Conservation (phyloP, 1,284 basidiomycete species). For the Pisolithus thermaeus region DNA sequence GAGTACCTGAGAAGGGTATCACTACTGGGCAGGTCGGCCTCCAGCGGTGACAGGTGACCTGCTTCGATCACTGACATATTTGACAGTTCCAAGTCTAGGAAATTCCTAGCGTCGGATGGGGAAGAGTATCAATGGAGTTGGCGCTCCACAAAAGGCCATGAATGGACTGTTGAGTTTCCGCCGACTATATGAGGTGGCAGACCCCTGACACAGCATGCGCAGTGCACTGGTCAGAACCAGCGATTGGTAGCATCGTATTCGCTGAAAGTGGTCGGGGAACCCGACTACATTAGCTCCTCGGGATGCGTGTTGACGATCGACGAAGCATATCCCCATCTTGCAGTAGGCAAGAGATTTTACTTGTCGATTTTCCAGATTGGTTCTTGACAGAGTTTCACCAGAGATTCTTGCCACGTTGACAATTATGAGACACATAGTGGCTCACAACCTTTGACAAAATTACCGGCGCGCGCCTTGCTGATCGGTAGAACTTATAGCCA, state of each 20-base stretch:
- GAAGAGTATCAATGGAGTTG: slow-evolving; percentile 56
- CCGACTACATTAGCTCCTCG: slow-evolving; percentile 46
- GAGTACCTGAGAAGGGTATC: slow-evolving; percentile 44
- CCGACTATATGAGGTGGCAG: background rate
- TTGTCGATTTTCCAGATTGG: background rate
- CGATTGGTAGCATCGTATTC: slow-evolving; percentile 55
- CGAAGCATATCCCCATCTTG: slow-evolving; percentile 50
- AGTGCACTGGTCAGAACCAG: slow-evolving; percentile 51
- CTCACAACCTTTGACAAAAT: slow-evolving; percentile 37
- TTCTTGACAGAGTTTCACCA: slow-evolving; percentile 20
- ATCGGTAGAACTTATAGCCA: background rate
- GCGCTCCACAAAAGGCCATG: slow-evolving; percentile 40
- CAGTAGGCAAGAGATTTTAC: slow-evolving; percentile 36
- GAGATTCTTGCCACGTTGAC: slow-evolving; percentile 56
- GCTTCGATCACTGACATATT: slow-evolving; percentile 2
- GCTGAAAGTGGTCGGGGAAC: slow-evolving; percentile 50
- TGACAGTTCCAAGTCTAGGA: slow-evolving; percentile 39
- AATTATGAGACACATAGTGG: slow-evolving; percentile 62
- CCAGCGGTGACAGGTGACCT: slow-evolving; percentile 5
- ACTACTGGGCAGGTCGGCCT: slow-evolving; percentile 34
- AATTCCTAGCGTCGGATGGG: slow-evolving; percentile 52
- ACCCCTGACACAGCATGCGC: background rate
- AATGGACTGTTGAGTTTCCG: slow-evolving; percentile 47
- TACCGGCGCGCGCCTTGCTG: background rate
- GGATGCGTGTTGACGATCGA: slow-evolving; percentile 60